These are phyloP conservation scores for Thielaviopsis populi DNA, from an alignment of 2,329 filamentous ascomycete genomes.

Conservation along the genomic window DNA sequence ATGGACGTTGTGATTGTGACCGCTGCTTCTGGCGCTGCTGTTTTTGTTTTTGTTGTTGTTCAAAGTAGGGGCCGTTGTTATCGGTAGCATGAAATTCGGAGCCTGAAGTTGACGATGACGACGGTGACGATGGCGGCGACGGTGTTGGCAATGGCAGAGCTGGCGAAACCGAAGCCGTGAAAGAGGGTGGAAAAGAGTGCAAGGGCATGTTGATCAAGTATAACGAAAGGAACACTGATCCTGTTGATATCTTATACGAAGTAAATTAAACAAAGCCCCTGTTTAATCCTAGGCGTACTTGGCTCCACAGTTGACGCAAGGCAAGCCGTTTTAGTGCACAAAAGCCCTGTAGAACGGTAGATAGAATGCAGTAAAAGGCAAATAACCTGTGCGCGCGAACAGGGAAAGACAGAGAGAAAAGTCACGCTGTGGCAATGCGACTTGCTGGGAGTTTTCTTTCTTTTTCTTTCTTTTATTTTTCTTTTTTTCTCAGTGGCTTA, in stretches of 20 bases:
- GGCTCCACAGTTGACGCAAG: background rate
- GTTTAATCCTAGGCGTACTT: background rate
- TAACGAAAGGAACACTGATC: background rate
- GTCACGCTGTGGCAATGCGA: background rate
- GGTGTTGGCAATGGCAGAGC: background rate
- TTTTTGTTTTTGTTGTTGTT: no score
- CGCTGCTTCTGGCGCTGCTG: background rate
- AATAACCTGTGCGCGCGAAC: background rate
- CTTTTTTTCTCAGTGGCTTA: background rate
- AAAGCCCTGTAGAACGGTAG: background rate
- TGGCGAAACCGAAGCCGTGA: background rate
- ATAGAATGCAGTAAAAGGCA: background rate
- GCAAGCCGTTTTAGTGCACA: background rate
- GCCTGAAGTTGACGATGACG: background rate
- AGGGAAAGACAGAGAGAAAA: no score
- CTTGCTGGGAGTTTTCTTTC: background rate
- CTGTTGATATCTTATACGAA: background rate
- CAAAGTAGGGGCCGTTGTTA: background rate
- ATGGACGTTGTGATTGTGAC: no score
- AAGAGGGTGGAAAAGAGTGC: background rate
- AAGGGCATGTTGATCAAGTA: background rate
- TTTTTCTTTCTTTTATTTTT: background rate
- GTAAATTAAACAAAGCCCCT: background rate
- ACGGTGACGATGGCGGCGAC: background rate
- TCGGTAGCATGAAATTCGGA: constrained; percentile 1